Conservation (phyloP, 1,284 basidiomycete species). For the Fomitopsis pinicola region DNA sequence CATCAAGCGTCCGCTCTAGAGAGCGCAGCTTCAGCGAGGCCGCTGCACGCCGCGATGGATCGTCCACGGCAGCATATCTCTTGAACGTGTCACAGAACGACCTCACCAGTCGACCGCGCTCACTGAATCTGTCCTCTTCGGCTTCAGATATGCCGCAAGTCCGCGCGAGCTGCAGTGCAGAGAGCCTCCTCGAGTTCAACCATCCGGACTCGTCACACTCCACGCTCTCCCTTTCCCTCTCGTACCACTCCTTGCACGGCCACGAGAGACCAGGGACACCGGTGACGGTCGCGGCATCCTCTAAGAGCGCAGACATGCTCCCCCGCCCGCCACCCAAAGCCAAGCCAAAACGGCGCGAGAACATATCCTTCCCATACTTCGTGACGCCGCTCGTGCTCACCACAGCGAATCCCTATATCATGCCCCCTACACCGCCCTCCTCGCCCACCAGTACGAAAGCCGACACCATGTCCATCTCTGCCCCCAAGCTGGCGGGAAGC, state of each 20-base stretch:
- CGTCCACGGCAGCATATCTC: background rate
- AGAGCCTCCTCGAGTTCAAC: constrained; percentile 2
- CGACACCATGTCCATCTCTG: constrained; percentile 4
- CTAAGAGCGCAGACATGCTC: background rate
- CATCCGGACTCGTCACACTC: constrained; percentile 1
- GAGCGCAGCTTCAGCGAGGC: background rate
- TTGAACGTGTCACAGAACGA: background rate
- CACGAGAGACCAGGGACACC: background rate
- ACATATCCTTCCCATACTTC: constrained; percentile 6
- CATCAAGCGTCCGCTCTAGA: background rate
- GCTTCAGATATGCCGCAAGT: background rate
- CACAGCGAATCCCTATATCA: constrained; percentile 13
- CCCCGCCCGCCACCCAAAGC: background rate
- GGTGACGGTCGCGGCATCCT: background rate
- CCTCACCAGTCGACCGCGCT: background rate
- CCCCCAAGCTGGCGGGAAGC: constrained; percentile 7
- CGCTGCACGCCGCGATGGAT: background rate
- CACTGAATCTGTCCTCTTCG: background rate
- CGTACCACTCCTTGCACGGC: background rate
- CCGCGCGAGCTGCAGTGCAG: constrained; percentile 3
- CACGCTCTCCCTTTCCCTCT: background rate
- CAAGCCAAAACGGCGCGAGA: constrained; percentile 10
- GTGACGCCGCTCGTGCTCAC: constrained; percentile 9
- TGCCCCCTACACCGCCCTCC: constrained; percentile 11
- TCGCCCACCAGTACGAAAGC: constrained; percentile 9